phyloP scores from a whole-genome alignment of 2,329 filamentous ascomycete species.

The Periconia sp. region DNA sequence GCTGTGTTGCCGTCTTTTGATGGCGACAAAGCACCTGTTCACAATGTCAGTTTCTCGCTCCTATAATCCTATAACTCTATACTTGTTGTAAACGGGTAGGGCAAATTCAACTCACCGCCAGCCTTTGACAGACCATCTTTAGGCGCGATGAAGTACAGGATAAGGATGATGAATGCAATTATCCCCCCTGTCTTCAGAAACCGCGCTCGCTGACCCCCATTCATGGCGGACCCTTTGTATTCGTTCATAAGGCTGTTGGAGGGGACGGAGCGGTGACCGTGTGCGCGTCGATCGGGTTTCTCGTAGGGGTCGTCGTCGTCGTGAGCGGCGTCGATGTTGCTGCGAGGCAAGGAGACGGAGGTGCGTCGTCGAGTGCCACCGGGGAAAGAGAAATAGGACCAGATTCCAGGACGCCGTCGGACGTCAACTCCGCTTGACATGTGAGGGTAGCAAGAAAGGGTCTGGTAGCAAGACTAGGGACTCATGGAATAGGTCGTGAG shows the following conservation, averaged over 20 bases:
- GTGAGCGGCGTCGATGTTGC: constrained; percentile 31
- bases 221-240: constrained; percentile 56
- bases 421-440: constrained; percentile 60
- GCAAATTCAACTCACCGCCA: constrained; percentile 15
- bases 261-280: constrained; percentile 31
- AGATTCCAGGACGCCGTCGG: constrained; percentile 53
- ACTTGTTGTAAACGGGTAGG: background rate
- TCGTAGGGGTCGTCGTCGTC: constrained; percentile 50
- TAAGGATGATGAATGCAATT: constrained; percentile 58
- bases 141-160: constrained; percentile 60
- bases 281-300: constrained; percentile 48
- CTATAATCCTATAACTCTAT: background rate
- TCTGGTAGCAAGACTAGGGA: constrained; percentile 5
- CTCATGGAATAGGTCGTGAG: background rate
- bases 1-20: constrained; percentile 43
- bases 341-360: constrained; percentile 54
- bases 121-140: constrained; percentile 30
- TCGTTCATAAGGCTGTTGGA: constrained; percentile 46
- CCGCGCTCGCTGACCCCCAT: constrained; percentile 62
- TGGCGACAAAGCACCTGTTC: background rate
- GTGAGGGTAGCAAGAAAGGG: constrained; percentile 16
- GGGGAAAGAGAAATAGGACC: constrained; percentile 55
- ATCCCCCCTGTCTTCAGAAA: constrained; percentile 65
- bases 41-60: background rate
- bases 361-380: constrained; percentile 53